A percentile compares a stretch with the other conserved stretches of the same genome.
Conservation (phyloP, 768 basidiomycete genomes). For the Vararia minispora region DNA sequence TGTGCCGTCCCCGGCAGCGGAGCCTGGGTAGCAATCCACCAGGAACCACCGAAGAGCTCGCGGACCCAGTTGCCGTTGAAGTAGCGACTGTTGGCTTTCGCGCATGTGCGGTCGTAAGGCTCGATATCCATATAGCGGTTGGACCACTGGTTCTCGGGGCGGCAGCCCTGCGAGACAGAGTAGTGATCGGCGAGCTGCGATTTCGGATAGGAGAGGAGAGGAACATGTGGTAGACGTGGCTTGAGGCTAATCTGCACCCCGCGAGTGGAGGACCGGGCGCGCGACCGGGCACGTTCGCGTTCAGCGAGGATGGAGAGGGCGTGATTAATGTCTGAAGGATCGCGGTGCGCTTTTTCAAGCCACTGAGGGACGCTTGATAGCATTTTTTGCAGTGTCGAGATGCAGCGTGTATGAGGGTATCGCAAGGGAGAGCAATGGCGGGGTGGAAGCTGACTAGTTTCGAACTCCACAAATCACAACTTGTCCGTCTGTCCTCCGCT, state of each 20-base stretch:
- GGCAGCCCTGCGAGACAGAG: constrained; percentile 38
- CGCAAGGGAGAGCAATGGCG: no score
- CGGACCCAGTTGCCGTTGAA: constrained; percentile 83
- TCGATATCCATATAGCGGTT: constrained; percentile 70
- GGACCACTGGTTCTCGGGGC: constrained; percentile 28
- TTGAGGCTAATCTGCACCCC: constrained; percentile 15
- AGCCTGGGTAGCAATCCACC: constrained; percentile 84
- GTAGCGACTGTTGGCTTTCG: constrained; percentile 50
- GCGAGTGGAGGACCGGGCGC: constrained; percentile 19
- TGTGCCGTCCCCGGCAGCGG: constrained; percentile 62
- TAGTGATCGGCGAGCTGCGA: constrained; percentile 33
- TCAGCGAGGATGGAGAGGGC: constrained; percentile 26
- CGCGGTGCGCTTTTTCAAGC: constrained; percentile 17
- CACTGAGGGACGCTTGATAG: constrained; percentile 14
- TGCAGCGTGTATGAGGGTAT: no score
- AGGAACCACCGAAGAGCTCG: constrained; percentile 58
- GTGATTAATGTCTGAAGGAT: constrained; percentile 16
- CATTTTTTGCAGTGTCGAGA: no score
- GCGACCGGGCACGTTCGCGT: constrained; percentile 27
- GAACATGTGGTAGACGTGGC: constrained; percentile 6
- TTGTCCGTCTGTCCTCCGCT: no score
- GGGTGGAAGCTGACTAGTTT: no score
- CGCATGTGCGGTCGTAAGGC: constrained; percentile 77
- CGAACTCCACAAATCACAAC: no score
- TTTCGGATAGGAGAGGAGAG: constrained; percentile 13